Evolutionary conservation across 2,329 filamentous ascomycete genomes (phyloP).

Genomic region (Simplicillium sp.): DNA sequence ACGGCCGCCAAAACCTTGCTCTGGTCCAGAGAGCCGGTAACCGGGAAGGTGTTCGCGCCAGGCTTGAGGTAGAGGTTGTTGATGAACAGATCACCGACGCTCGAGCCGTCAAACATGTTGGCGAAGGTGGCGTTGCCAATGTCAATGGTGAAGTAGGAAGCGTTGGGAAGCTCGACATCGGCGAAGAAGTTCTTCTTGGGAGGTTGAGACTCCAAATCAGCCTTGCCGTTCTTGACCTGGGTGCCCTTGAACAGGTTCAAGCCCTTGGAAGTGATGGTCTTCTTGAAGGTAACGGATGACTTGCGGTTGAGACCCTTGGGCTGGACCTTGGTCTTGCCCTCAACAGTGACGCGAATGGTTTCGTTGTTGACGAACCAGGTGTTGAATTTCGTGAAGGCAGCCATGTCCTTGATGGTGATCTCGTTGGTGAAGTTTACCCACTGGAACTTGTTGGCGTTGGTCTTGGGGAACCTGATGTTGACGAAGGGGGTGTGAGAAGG

Average conservation of each 20-base stretch:
- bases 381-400: constrained; percentile 46
- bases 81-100: constrained; percentile 48
- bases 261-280: constrained; percentile 40
- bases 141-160: constrained; percentile 52
- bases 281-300: constrained; percentile 45
- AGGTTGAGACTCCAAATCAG: constrained; percentile 27
- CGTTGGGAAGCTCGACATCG: constrained; percentile 52
- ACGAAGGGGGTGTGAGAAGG: constrained; percentile 38
- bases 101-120: constrained; percentile 40
- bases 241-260: constrained; percentile 48
- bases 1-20: constrained; percentile 29
- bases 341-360: constrained; percentile 38
- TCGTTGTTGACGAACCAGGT: constrained; percentile 41
- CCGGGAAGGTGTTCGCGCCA: constrained; percentile 45
- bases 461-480: constrained; percentile 40
- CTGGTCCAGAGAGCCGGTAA: constrained; percentile 46
- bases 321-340: constrained; percentile 41
- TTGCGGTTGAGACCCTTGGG: constrained; percentile 38
- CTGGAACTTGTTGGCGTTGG: constrained; percentile 36
- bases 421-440: constrained; percentile 42
- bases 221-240: constrained; percentile 37
- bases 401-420: constrained; percentile 33
- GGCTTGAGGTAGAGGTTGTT: constrained; percentile 48
- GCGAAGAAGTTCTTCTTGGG: constrained; percentile 48
- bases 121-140: constrained; percentile 56